These are phyloP conservation scores for Hypocreales sp. DNA, from an alignment of 2,329 filamentous ascomycete genomes.

Conservation along the genomic window DNA sequence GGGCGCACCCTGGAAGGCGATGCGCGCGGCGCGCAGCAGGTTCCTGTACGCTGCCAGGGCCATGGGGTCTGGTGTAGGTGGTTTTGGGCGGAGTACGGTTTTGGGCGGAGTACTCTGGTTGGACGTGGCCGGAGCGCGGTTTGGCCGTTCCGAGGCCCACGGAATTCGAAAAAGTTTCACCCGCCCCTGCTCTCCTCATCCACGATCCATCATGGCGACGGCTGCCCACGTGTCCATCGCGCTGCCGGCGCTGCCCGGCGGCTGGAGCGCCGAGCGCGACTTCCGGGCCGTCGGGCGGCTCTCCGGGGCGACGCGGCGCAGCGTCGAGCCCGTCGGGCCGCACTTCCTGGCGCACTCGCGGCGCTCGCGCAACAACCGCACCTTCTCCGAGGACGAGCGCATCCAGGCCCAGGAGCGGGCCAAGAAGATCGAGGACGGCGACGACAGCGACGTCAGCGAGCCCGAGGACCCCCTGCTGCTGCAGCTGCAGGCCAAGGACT, in stretches of 20 bases:
- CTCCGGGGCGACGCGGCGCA: conserved; percentile 65
- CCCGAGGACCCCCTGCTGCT: conserved; percentile 87
- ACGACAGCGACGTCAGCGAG: conserved; percentile 85
- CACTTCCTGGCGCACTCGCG: conserved; percentile 97
- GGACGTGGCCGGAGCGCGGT: conserved; percentile 9
- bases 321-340: conserved; percentile 89
- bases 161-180: conserved; percentile 6
- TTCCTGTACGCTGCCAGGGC: conserved; percentile 67
- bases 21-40: conserved; percentile 62
- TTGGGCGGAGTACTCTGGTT: too few species aligned
- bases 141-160: conserved; percentile 6
- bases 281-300: conserved; percentile 74
- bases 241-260: conserved; percentile 61
- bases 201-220: conserved; percentile 41
- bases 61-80: too few species aligned
- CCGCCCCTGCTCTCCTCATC: conserved; percentile 2
- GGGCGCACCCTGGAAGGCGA: conserved; percentile 65
- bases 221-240: conserved; percentile 44
- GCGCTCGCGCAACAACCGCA: conserved; percentile 89
- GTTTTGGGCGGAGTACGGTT: too few species aligned
- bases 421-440: conserved; percentile 88
- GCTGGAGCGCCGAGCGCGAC: conserved; percentile 79
- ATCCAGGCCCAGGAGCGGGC: conserved; percentile 90
- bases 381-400: conserved; percentile 95
- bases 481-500: conserved; percentile 90